Base-by-base conservation (phyloP, 495 filamentous ascomycete genomes). In the Neurospora sp. region DNA sequence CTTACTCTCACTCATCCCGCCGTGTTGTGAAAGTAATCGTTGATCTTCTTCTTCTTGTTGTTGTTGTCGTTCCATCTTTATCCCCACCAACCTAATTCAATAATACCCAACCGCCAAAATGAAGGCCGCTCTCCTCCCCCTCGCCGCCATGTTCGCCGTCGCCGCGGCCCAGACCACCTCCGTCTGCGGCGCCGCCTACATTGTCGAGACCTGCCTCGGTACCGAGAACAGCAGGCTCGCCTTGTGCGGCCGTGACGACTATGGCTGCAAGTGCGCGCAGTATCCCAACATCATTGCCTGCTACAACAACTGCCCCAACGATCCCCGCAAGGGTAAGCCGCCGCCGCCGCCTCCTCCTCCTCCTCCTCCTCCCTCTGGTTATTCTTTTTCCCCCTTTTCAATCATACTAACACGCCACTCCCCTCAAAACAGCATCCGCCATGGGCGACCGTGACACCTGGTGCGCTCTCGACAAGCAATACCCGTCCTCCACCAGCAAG, bases 281-380 rank as follows among this genome's bases (percentile, higher is more conserved):
- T 84, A 80, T 54, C 69, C 66, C 5, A 76, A 79, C 69, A 80
- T 85, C 75, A 70, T 85, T 71, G 83, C 81, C 16, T 85, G 84
- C 82, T 86, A 80, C 77, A 82, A 84, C 81, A 85, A 85, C 83
- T 86, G 84, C 78, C 84, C 84, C 72, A 80, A 83, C 77, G 83
- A 86, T 71, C 39, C 71, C 62, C 78, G 82, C 6, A 39, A 48
- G 8, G 23, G 79, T 81, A 73, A 71, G 79, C 69, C 48, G 31
- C 40, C 20, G 31, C 8, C 18, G 9, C 14, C 11, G 41, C 10
- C 9, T 27, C 14, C 7, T n/a, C 40, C 20, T 31, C 8, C 18
- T 9, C 14, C 12, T 41, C 10, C 9, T 16, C 14, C 8, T n/a
- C 42, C 18, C 18, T 46, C 3, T 46, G 18, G 8, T 10, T 46